Evolutionary conservation across 371 early-diverging fungal genomes (phyloP).

Genomic region (Lichtheimia hyalospora): DNA sequence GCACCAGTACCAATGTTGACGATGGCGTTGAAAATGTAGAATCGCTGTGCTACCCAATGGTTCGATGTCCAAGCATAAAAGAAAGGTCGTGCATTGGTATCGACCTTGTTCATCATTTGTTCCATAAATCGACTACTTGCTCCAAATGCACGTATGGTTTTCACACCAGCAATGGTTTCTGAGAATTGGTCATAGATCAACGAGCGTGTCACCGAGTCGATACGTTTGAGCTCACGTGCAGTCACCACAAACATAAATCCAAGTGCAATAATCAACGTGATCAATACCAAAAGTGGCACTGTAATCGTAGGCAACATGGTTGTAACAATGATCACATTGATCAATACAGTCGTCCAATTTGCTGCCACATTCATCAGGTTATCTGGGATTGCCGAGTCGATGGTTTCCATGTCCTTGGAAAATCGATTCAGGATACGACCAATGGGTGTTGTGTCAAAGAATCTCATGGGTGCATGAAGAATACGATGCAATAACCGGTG

Average conservation of each 20-base stretch:
- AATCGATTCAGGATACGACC: constrained; percentile 89
- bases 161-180: constrained; percentile 63
- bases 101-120: constrained; percentile 50
- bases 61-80: constrained; percentile 76
- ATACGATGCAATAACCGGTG: constrained; percentile 50
- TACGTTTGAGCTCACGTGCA: constrained; percentile 76
- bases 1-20: constrained; percentile 61
- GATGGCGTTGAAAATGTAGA: constrained; percentile 61
- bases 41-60: constrained; percentile 81
- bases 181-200: constrained; percentile 78
- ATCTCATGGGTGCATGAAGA: constrained; percentile 66
- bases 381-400: constrained; percentile 47
- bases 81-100: constrained; percentile 67
- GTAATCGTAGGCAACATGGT: constrained; percentile 59
- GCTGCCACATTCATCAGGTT: constrained; percentile 41
- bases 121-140: constrained; percentile 56
- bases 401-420: constrained; percentile 45
- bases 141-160: constrained; percentile 81
- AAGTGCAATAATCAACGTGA: constrained; percentile 48
- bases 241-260: constrained; percentile 65
- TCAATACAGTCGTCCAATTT: constrained; percentile 34
- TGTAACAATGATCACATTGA: constrained; percentile 57
- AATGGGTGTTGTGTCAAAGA: constrained; percentile 88
- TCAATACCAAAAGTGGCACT: constrained; percentile 40
- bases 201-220: constrained; percentile 73